A percentile compares a stretch with the other conserved stretches of the same genome.
Conservation (phyloP, 495 filamentous ascomycete species). For the Stereocaulon alpinum region DNA sequence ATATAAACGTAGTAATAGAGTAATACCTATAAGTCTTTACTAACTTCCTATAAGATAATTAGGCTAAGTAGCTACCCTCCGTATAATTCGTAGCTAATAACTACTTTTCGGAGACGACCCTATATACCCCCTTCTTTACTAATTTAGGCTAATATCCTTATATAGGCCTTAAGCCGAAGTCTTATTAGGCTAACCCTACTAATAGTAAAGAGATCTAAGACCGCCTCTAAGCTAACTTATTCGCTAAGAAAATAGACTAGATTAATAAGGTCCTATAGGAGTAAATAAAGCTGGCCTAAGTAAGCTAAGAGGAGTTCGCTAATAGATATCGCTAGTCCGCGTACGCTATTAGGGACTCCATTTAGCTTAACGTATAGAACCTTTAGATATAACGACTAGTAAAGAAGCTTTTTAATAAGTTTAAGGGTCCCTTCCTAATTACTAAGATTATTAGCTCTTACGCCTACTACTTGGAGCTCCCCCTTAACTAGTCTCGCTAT, state of each 20-base stretch:
- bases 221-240: background rate
- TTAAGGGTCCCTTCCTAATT: background rate
- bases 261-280: background rate
- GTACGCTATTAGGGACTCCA: background rate
- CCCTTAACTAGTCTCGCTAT: too few species aligned
- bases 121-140: background rate
- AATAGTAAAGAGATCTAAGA: background rate
- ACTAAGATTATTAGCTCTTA: background rate
- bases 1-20: slow-evolving; percentile 4
- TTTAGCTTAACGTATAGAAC: background rate
- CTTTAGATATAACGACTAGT: background rate
- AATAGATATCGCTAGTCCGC: background rate
- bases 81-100: background rate
- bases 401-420: background rate
- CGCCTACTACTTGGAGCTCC: background rate
- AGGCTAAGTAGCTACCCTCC: background rate
- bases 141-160: background rate
- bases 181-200: background rate
- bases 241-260: background rate
- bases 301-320: too few species aligned
- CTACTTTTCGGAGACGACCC: background rate
- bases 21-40: slow-evolving; percentile 9
- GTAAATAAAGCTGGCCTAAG: background rate
- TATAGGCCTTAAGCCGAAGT: background rate
- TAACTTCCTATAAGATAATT: slow-evolving; percentile 13